Evolutionary conservation across 2,329 filamentous ascomycete species (phyloP), one percentile per base, ranked within the genome.

Genomic region (Passalora sequoiae): DNA sequence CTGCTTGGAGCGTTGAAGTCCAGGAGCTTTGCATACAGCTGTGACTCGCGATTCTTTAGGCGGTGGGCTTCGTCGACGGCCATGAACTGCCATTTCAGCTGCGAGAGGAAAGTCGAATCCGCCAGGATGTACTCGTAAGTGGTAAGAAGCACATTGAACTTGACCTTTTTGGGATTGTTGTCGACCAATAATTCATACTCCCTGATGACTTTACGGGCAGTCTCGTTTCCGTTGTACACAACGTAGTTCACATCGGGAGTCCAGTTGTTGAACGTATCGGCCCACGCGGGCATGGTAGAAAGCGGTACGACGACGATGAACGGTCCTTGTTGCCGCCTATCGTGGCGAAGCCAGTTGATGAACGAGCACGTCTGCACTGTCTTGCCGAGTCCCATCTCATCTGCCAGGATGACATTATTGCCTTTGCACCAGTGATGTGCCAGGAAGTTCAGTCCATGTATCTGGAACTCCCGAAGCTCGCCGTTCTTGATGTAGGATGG

Each of bases 311-410:
- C 88, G 47, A 97, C 91, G 31, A 98, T 80, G 61, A 96, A 97
- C 0, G 92, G 92, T 0, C 92, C 92, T 66, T 97, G 86, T 64
- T 98, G 92, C 38, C 76, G 77, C 54, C 91, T 81, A 46, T 89
- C 82, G 66, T 97, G 91, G 42, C 88, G 86, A 47, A 98, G 76
- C 91, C 92, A 98, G 63, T 91, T 96, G 66, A 98, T 84, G 65
- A 97, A 97, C 0, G 91, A 83, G 20, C 98, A 89, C 0, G 91
- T 96, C 68, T 98, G 92, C 0, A 98, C 92, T 0, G 92, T 98
- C 70, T 98, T 98, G 20, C 92, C 92, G 10, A 98, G 76, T 58
- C 92, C 92, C 92, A 98, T 98, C 68, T 98, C 92, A 63, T 98
- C 92, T 37, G 92, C 92, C 40, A 98, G 77, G 57, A 98, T 96